Evolutionary conservation across 345 rosid genomes (phyloP).

Genomic region (Dipteronia dyeriana): DNA sequence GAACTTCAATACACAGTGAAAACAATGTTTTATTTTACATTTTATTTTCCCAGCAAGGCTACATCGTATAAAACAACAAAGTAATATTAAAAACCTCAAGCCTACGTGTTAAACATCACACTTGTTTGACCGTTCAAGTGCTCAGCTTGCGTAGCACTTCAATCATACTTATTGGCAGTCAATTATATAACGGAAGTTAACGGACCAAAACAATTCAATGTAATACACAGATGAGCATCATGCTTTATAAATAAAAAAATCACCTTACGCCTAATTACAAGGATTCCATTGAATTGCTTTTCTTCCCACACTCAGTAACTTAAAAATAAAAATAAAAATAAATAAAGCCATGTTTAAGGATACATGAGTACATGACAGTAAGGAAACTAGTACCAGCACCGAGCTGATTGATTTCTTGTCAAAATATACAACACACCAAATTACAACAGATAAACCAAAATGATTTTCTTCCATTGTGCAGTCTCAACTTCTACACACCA

Average conservation of each 20-base stretch:
- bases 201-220: background rate
- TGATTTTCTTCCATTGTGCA: background rate
- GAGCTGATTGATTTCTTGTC: no score
- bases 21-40: background rate
- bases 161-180: background rate
- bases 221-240: background rate
- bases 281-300: background rate
- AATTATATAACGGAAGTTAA: background rate
- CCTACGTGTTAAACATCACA: background rate
- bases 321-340: background rate
- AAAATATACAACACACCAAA: background rate
- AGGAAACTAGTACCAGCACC: background rate
- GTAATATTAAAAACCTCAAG: background rate
- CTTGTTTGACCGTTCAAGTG: background rate
- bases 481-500: background rate
- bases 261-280: background rate
- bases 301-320: background rate
- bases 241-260: background rate
- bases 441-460: background rate
- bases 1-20: conserved; percentile 6
- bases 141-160: background rate
- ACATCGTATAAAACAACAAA: background rate
- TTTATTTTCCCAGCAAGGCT: background rate
- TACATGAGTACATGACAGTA: background rate
- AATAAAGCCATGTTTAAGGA: background rate